These are phyloP conservation scores for Linum lewisii DNA, from an alignment of 345 rosid species.

Conservation along the genomic window DNA sequence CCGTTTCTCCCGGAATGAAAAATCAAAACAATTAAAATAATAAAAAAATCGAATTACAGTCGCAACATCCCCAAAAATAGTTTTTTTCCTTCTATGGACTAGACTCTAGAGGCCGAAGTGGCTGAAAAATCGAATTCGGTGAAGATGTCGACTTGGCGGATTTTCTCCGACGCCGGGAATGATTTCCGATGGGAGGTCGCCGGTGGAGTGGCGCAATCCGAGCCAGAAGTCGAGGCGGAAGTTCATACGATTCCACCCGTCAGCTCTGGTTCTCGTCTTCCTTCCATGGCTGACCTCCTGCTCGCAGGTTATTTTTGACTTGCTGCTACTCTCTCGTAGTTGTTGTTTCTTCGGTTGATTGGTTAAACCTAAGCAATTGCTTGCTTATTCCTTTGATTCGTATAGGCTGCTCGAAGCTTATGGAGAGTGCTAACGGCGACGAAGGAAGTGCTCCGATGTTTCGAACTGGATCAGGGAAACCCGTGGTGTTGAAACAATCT, in stretches of 20 bases:
- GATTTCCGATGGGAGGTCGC: slow-evolving; percentile 53
- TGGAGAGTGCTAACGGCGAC: slow-evolving; percentile 21
- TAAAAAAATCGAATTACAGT: background rate
- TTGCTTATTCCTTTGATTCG: slow-evolving; percentile 3
- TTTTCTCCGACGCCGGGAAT: slow-evolving; percentile 38
- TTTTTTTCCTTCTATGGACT: background rate
- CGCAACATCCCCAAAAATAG: background rate
- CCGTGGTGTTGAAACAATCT: slow-evolving; percentile 48
- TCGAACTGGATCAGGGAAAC: slow-evolving; percentile 53
- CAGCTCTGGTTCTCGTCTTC: slow-evolving; percentile 24
- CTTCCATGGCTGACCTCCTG: slow-evolving; percentile 65
- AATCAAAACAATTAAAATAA: background rate
- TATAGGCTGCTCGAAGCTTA: slow-evolving; percentile 36
- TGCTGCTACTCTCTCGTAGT: background rate
- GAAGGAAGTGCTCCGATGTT: slow-evolving; percentile 36
- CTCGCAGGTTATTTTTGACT: slow-evolving; percentile 36
- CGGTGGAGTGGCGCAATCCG: slow-evolving; percentile 20
- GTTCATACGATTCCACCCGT: slow-evolving; percentile 15
- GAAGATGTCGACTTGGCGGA: slow-evolving; percentile 71
- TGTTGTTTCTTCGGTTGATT: background rate
- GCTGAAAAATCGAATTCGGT: background rate
- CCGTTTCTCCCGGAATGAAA: background rate
- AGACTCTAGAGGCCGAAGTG: background rate
- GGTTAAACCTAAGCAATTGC: too few species aligned
- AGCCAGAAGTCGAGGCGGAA: slow-evolving; percentile 11